Evolutionary conservation across 1,139 yeast genomes (phyloP).

Genomic region (Nakaseomyces sp.): DNA sequence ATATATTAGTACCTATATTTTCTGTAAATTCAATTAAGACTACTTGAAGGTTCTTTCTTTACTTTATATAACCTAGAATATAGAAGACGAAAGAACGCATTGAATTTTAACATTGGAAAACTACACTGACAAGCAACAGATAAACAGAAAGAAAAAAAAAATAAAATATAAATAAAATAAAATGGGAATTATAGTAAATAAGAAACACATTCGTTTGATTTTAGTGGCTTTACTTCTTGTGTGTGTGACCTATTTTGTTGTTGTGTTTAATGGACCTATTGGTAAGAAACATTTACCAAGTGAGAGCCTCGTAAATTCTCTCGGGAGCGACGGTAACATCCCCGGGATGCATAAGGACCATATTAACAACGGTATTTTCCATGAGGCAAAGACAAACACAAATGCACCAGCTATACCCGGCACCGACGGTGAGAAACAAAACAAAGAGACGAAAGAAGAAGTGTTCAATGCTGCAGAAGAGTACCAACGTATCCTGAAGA

Average conservation of each 20-base stretch:
- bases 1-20: no score
- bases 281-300: constrained; percentile 1
- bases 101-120: no score
- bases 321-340: background rate
- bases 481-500: constrained; percentile 40
- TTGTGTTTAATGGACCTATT: constrained; percentile 9
- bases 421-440: constrained; percentile 8
- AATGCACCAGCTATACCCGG: constrained; percentile 2
- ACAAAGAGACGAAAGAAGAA: constrained; percentile 17
- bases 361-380: background rate
- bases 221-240: constrained; percentile 22
- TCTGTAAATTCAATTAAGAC: no score
- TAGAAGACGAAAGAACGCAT: no score
- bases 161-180: background rate
- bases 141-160: background rate
- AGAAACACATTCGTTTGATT: constrained; percentile 24
- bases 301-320: background rate
- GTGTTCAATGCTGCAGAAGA: constrained; percentile 56
- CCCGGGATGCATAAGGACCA: background rate
- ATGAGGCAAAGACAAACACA: constrained; percentile 5
- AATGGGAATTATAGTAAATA: constrained; percentile 12
- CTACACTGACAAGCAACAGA: no score
- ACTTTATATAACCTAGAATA: no score
- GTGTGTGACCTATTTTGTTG: constrained; percentile 22
- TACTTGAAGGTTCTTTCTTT: no score